Conservation (phyloP, 345 rosid genomes). For the Raphanus raphanistrum region DNA sequence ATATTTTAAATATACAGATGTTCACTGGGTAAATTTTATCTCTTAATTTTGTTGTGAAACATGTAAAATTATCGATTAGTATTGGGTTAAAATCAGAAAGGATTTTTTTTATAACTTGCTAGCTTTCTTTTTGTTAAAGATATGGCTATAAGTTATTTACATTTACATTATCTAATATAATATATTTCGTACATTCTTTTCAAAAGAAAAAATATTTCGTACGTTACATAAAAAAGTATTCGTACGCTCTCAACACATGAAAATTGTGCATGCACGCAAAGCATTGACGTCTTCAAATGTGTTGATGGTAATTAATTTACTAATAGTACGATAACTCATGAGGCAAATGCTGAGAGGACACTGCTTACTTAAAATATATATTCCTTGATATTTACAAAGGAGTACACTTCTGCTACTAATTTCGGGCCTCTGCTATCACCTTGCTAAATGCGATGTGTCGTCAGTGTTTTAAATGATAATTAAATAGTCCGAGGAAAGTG, state of each 20-base stretch:
- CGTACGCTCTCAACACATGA: constrained; percentile 17
- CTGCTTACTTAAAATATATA: constrained; percentile 26
- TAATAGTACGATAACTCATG: constrained; percentile 2
- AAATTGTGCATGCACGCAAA: constrained; percentile 37
- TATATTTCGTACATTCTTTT: too few relatives aligned
- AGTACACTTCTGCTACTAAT: constrained; percentile 20
- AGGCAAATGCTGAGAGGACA: constrained; percentile 23
- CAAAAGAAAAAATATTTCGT: too few relatives aligned
- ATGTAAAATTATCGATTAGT: not conserved
- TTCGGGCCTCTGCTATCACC: constrained; percentile 32
- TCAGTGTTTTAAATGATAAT: constrained; percentile 2
- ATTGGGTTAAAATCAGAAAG: not conserved
- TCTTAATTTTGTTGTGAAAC: too few relatives aligned
- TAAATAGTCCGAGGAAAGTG: constrained; percentile 10
- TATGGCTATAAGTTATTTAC: not conserved
- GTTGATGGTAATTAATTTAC: constrained; percentile 3
- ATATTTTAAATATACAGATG: not conserved
- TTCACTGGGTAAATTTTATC: not conserved
- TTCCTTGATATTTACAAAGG: constrained; percentile 26
- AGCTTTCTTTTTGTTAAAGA: not conserved
- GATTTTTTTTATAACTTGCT: not conserved
- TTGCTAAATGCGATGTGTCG: constrained; percentile 34
- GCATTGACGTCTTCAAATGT: constrained; percentile 17
- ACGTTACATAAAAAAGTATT: not conserved
- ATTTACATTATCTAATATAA: too few relatives aligned